A percentile compares a stretch with the other conserved stretches of the same genome.
Evolutionary conservation across 2,329 filamentous ascomycete genomes (phyloP).

Genomic region (Lachnellula subtilissima): DNA sequence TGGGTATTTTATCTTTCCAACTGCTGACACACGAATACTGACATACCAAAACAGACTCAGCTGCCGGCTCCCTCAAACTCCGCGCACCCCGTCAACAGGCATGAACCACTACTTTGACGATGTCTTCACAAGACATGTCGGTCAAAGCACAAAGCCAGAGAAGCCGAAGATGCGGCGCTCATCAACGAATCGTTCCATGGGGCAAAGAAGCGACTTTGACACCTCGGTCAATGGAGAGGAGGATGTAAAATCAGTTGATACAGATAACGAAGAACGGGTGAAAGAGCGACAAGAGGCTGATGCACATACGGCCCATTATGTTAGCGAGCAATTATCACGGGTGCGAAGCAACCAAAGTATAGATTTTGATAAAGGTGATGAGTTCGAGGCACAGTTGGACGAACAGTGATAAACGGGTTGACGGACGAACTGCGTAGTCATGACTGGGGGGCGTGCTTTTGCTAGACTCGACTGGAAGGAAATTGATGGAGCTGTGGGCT

Average conservation of each 20-base stretch:
- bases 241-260: constrained; percentile 39
- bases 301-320: constrained; percentile 73
- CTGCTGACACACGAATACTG: constrained; percentile 32
- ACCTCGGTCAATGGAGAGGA: constrained; percentile 44
- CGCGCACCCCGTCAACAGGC: constrained; percentile 75
- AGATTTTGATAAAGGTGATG: constrained; percentile 46
- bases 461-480: not conserved
- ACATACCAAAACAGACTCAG: constrained; percentile 58
- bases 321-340: constrained; percentile 72
- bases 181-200: constrained; percentile 78
- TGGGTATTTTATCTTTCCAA: constrained; percentile 56
- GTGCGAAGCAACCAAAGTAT: constrained; percentile 51
- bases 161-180: constrained; percentile 65
- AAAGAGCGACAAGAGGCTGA: constrained; percentile 53
- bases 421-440: not conserved
- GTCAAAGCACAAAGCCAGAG: constrained; percentile 29
- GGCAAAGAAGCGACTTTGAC: constrained; percentile 74
- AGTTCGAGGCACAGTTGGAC: constrained; percentile 56
- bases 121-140: constrained; percentile 59
- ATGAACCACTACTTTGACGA: constrained; percentile 97
- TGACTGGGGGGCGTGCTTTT: not conserved
- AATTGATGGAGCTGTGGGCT: not conserved
- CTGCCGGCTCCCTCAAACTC: constrained; percentile 88
- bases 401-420: constrained; percentile 13
- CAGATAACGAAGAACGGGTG: constrained; percentile 48